Evolutionary conservation across 495 filamentous ascomycete species (phyloP), one percentile per base, ranked within the genome.

Genomic region (Xylaria telfairii): DNA sequence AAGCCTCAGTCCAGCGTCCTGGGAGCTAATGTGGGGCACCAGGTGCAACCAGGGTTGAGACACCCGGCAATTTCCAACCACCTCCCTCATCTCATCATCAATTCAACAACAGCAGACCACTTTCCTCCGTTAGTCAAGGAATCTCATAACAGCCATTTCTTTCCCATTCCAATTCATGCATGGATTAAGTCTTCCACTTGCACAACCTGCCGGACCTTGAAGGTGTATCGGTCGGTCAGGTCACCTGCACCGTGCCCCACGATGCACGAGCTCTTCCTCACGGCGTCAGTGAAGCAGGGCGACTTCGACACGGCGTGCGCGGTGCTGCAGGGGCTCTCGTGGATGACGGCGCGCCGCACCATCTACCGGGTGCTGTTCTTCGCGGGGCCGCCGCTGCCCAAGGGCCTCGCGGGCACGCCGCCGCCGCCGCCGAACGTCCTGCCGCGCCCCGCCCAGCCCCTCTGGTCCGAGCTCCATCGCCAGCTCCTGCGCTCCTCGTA

Each of bases 251-350:
- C 15, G 42, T 34, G 42, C 62, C 41, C 28, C 51, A 57, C 15
- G 65, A 79, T 82, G 73, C 74, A 83, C 72, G 84, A 86, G 59
- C 74, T 84, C 19, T 84, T 84, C 59, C 74, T 85, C 54, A 80
- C 81, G 1, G 77, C 79, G 1, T 60, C 79, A 13, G 79, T 84
- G 30, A 65, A 70, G 17, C 77, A 80, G 21, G 61, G 37, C 34
- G 80, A 83, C 39, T 76, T 78, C 30, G 24, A 67, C 6, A 81
- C 75, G 70, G 80, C 83, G 2, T 77, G 78, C 12, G 76, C 81
- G 0, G 68, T 86, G 10, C 59, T 86, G 2, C 71, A 77, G 32
- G 84, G 84, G 19, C 57, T 83, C 56, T 80, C 80, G 3, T 81
- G 81, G 66, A 83, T 78, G 73, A 72, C 71, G 26, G 78, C 82